Conservation (phyloP, 1,139 yeast species). For the Candida glucosophila region DNA sequence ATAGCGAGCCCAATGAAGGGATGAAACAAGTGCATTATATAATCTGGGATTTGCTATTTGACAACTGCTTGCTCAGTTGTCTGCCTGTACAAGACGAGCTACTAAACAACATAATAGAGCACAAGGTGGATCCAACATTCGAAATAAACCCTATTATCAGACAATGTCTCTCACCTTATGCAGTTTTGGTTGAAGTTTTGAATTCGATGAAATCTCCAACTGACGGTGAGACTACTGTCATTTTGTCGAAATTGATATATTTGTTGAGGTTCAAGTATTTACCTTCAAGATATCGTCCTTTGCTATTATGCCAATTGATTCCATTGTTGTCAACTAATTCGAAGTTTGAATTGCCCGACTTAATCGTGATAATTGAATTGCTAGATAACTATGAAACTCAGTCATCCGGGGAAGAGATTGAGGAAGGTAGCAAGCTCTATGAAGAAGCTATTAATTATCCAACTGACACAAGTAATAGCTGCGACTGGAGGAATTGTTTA, state of each 20-base stretch:
- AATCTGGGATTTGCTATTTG: conserved; percentile 45
- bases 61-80: conserved; percentile 48
- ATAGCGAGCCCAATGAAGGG: conserved; percentile 15
- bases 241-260: conserved; percentile 36
- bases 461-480: conserved; percentile 10
- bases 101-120: conserved; percentile 44
- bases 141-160: conserved; percentile 48
- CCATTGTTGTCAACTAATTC: conserved; percentile 24
- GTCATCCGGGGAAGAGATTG: conserved; percentile 13
- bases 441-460: conserved; percentile 18
- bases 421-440: conserved; percentile 26
- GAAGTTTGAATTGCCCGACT: conserved; percentile 32
- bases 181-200: conserved; percentile 49
- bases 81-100: conserved; percentile 46
- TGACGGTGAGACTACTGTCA: conserved; percentile 16
- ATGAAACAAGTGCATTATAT: conserved; percentile 32
- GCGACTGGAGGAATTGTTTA: conserved; percentile 30
- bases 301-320: conserved; percentile 40
- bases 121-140: conserved; percentile 24
- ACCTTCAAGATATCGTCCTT: conserved; percentile 50
- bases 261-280: conserved; percentile 57
- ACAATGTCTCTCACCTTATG: conserved; percentile 68
- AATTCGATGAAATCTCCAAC: conserved; percentile 17
- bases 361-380: conserved; percentile 39
- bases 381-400: conserved; percentile 39